Evolutionary conservation across 2,329 filamentous ascomycete genomes (phyloP), one percentile per base, ranked within the genome.

Genomic region (Fulvia fulva): DNA sequence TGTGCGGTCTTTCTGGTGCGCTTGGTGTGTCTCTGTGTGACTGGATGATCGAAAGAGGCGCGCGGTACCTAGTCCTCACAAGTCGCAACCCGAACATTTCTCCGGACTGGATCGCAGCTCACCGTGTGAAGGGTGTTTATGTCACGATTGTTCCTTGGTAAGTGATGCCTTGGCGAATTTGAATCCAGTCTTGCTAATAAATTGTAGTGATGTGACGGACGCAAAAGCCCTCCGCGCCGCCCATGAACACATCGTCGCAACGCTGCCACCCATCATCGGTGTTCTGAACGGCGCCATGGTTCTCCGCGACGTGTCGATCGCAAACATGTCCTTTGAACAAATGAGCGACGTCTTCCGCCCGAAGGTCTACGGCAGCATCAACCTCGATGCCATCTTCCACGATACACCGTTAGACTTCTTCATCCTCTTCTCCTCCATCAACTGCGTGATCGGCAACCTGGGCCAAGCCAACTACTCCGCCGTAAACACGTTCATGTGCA

Each of bases 381-480:
- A 82, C 53, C 74, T 85, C 1, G 74, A 82, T 53, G 57, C 72
- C 9, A 65, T 69, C 11, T 67, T 80, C 5, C 25, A 25, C 5
- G 51, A 56, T 12, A 22, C n/a, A 4, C 23, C 25, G 3, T 46
- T 75, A 60, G 67, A 75, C 57, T 75, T 78, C 65, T 81, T 83
- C 63, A 63, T 84, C 44, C 77, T 83, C 30, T 71, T 85, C 9
- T 80, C 82, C 25, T 83, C 80, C 34, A 77, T 80, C 0, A 77
- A 79, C 0, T 81, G 80, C 25, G 71, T 84, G 8, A 81, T 84
- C 45, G 83, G 83, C 26, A 83, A 79, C 61, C 77, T 78, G 3
- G 81, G 81, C 0, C 83, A 86, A 59, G 77, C 81, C n/a, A 83
- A 83, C 67, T 85, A 85, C 58, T 78, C 81, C 1, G 81, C 81